Conservation (phyloP, 495 filamentous ascomycete genomes). For the Amorphotheca resinae region DNA sequence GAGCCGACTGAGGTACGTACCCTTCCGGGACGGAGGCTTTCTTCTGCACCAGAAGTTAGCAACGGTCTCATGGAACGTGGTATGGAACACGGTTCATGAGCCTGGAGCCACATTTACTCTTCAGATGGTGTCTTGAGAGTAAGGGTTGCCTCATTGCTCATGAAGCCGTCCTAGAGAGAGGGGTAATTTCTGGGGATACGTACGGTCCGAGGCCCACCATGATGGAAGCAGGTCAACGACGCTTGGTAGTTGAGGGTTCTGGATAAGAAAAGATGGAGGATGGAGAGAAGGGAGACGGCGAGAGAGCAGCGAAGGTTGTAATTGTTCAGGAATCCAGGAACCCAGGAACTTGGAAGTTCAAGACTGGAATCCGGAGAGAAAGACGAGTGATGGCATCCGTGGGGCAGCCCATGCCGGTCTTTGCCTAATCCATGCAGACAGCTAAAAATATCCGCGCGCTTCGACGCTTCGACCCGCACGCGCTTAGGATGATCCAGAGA, state of each 20-base stretch:
- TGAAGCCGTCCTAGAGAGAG: background rate
- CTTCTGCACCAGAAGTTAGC: slow-evolving; percentile 21
- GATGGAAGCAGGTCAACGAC: background rate
- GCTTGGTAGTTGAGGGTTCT: background rate
- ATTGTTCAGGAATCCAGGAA: too few species aligned
- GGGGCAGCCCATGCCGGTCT: background rate
- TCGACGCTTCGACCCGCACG: background rate
- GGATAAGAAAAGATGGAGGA: too few species aligned
- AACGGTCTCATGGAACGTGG: too few species aligned
- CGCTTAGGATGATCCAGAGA: background rate
- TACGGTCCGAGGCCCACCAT: background rate
- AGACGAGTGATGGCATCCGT: background rate
- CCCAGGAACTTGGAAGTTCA: background rate
- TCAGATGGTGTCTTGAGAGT: too few species aligned
- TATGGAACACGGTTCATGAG: too few species aligned
- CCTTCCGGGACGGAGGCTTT: slow-evolving; percentile 62
- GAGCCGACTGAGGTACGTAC: slow-evolving; percentile 39
- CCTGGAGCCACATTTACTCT: too few species aligned
- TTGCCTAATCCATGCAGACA: background rate
- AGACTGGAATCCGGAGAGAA: background rate
- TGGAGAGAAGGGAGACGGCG: too few species aligned
- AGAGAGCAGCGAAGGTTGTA: too few species aligned
- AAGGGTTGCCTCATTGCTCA: background rate
- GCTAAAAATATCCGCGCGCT: slow-evolving; percentile 1
- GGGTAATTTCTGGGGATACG: background rate